Evolutionary conservation across 441 rosid genomes (phyloP).

Genomic region (Adansonia grandidieri): DNA sequence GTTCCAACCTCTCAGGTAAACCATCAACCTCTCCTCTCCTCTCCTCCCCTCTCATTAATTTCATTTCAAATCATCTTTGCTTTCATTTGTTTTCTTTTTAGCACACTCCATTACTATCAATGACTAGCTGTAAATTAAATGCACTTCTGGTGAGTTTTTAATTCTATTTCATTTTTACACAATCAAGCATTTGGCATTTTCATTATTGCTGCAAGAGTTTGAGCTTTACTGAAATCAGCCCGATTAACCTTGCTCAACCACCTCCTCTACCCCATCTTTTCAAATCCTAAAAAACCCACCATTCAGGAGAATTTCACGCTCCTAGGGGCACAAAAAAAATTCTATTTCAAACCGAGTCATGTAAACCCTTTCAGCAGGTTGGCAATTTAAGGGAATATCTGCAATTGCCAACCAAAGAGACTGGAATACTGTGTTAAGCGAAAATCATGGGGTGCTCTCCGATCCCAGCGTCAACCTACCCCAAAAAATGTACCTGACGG

Average conservation of each 20-base stretch:
- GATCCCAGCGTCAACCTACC: constrained; percentile 19
- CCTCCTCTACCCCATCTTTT: background rate
- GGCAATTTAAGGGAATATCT: background rate
- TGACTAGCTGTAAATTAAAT: background rate
- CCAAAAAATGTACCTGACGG: constrained; percentile 27
- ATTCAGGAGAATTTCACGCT: constrained; percentile 12
- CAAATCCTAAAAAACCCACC: background rate
- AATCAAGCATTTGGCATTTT: constrained; percentile 3
- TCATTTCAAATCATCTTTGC: background rate
- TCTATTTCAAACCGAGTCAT: background rate
- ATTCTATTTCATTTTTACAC: constrained; percentile 9
- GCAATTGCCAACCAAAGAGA: constrained; percentile 13
- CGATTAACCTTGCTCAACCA: background rate
- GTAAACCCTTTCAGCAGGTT: constrained; percentile 1
- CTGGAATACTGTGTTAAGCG: background rate
- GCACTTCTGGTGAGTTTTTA: background rate
- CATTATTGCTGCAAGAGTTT: background rate
- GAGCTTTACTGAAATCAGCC: background rate
- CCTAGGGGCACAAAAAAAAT: background rate
- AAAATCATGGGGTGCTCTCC: background rate
- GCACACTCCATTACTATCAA: background rate
- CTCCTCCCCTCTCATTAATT: background rate
- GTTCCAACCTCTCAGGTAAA: background rate
- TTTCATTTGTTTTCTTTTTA: background rate
- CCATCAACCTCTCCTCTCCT: background rate